phyloP scores from a whole-genome alignment of 2,329 filamentous ascomycete species.

The Talaromyces sp. region DNA sequence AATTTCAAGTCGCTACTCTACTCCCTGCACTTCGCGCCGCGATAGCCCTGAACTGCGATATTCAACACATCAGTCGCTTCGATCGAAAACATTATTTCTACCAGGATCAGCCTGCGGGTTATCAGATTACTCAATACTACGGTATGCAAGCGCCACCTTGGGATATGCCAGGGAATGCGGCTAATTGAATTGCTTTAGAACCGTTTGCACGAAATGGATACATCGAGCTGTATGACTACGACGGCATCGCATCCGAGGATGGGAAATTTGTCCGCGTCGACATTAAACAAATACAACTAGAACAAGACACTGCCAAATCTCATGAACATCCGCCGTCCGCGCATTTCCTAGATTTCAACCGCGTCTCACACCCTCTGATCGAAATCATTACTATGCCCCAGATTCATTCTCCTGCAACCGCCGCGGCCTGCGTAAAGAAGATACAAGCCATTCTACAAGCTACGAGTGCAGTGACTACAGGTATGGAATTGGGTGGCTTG shows the following conservation, averaged over 20 bases:
- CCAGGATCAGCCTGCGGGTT: slow-evolving; percentile 93
- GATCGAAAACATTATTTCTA: slow-evolving; percentile 99
- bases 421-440: slow-evolving; percentile 84
- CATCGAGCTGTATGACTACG: slow-evolving; percentile 67
- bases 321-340: slow-evolving; percentile 69
- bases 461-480: slow-evolving; percentile 80
- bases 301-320: slow-evolving; percentile 97
- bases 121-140: slow-evolving; percentile 98
- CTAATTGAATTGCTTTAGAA: slow-evolving; percentile 33
- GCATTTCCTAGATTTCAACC: slow-evolving; percentile 88
- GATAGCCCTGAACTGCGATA: slow-evolving; percentile 73
- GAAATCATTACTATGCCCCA: slow-evolving; percentile 93
- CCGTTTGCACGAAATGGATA: slow-evolving; percentile 67
- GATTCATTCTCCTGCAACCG: slow-evolving; percentile 81
- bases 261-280: slow-evolving; percentile 68
- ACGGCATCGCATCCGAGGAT: slow-evolving; percentile 74
- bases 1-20: slow-evolving; percentile 76
- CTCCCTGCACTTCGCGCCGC: slow-evolving; percentile 89
- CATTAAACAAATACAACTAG: slow-evolving; percentile 93
- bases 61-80: slow-evolving; percentile 76
- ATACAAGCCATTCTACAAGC: slow-evolving; percentile 75
- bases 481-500: slow-evolving; percentile 90
- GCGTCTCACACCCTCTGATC: slow-evolving; percentile 83
- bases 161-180: not conserved
- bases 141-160: slow-evolving; percentile 30